A percentile compares a stretch with the other conserved stretches of the same genome.
Evolutionary conservation across 2,329 filamentous ascomycete genomes (phyloP).

Genomic region (Thyridium curvatum): DNA sequence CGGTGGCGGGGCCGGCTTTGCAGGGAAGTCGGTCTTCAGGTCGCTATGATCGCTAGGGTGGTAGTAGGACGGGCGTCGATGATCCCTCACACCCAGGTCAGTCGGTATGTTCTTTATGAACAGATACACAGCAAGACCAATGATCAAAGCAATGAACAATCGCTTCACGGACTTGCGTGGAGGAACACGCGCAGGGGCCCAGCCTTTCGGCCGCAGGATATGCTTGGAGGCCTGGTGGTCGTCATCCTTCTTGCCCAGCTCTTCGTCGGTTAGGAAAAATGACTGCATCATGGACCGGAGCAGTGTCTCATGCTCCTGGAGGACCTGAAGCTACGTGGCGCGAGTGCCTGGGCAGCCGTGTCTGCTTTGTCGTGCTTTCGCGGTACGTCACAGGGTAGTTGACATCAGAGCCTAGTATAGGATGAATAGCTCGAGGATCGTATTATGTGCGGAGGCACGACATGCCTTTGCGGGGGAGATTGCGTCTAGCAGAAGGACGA

Average conservation of each 20-base stretch:
- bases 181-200: conserved; percentile 35
- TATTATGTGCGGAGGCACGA: too few species aligned
- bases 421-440: too few species aligned
- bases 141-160: conserved; percentile 36
- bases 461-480: too few species aligned
- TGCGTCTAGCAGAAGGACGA: too few species aligned
- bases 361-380: too few species aligned
- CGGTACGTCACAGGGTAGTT: too few species aligned
- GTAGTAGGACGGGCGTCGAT: conserved; percentile 29
- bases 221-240: conserved; percentile 33
- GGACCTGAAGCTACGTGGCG: too few species aligned
- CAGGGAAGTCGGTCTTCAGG: not conserved
- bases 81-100: conserved; percentile 29
- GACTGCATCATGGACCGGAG: conserved; percentile 29
- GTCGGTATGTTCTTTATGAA: conserved; percentile 58
- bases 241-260: conserved; percentile 55
- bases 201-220: conserved; percentile 20
- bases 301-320: too few species aligned
- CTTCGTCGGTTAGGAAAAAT: conserved; percentile 45
- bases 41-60: conserved; percentile 9
- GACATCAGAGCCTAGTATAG: too few species aligned
- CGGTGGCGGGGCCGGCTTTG: not conserved
- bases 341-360: too few species aligned
- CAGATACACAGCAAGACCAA: conserved; percentile 50
- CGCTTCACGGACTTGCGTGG: conserved; percentile 50